Evolutionary conservation across 306 rosid genomes (phyloP), one percentile per base, ranked within the genome.

Genomic region (Cicer pinnatifidum): DNA sequence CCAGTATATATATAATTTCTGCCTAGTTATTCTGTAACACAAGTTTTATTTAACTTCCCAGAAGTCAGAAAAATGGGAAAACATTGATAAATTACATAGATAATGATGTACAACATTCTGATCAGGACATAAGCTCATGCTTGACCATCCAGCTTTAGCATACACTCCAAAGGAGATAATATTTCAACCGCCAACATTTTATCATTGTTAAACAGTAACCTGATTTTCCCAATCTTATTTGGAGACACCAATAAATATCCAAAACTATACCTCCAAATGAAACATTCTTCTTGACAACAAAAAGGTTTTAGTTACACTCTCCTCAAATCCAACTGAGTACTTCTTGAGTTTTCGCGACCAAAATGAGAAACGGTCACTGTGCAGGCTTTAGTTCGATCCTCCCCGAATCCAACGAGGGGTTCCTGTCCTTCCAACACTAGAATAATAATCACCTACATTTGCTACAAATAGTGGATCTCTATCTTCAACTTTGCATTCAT

Each of bases 391-490:
- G 63, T 80, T 85, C 81, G 78, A 87, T 69, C 89, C 84, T 65
- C 90, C 87, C 37, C 87, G 87, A 73, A 88, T 83, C 95, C 92
- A 87, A 40, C 89, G 83, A 68, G 83, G 70, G 11, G 92, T 74
- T 78, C 92, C 81, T 2, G 88, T 67, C 85, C 84, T 91, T 71
- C 91, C 86, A 60, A 86, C 50, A 52, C 96, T 83, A 35, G 99
- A 89, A 79, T 85, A 82, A 82, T 88, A 94, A 85, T 94, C 96
- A 20, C 97, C 96, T 58, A 94, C 96, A 65, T 94, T 91, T 77
- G 96, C 96, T 69, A 94, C 99, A 80, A 94, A 94, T 11, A 94
- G 85, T 47, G 99, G 99, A 76, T 94, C 97, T 82, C 96, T 85
- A 62, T 89, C 95, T 65, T 89, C 97, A 72, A 79, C 56, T 76